A percentile compares a stretch with the other conserved stretches of the same genome.
Conservation (phyloP, 495 filamentous ascomycete species). For the Xylaria curta region DNA sequence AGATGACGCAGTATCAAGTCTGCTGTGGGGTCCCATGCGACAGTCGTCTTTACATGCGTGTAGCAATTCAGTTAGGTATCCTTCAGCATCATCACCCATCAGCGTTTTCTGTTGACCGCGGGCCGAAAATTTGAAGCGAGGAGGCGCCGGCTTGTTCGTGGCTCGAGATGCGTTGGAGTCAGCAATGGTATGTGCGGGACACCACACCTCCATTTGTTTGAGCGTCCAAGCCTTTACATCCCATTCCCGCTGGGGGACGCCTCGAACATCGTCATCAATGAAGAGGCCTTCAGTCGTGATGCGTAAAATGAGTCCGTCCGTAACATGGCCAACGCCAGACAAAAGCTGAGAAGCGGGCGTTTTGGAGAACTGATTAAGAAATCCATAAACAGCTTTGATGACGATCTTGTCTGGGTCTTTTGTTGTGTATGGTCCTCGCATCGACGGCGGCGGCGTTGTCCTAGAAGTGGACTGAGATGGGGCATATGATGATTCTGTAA, state of each 20-base stretch:
- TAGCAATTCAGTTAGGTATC: constrained; percentile 62
- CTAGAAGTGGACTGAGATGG: constrained; percentile 81
- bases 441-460: constrained; percentile 82
- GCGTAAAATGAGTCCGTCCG: constrained; percentile 79
- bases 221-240: constrained; percentile 98
- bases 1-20: constrained; percentile 43
- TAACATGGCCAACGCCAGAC: constrained; percentile 72
- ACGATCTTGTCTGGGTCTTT: constrained; percentile 94
- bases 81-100: constrained; percentile 67
- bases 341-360: constrained; percentile 82
- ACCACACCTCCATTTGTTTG: constrained; percentile 90
- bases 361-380: constrained; percentile 81
- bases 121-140: constrained; percentile 36
- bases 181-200: constrained; percentile 58
- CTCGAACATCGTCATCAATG: constrained; percentile 91
- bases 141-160: constrained; percentile 41
- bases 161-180: constrained; percentile 43
- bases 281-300: constrained; percentile 92
- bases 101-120: constrained; percentile 52
- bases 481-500: constrained; percentile 85
- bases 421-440: constrained; percentile 76
- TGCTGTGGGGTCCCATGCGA: constrained; percentile 47
- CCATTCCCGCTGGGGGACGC: constrained; percentile 91
- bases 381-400: constrained; percentile 87
- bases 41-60: constrained; percentile 69